These are phyloP conservation scores for Eremothecium sinecaudum DNA, from an alignment of 1,139 yeast species.

Conservation along the genomic window DNA sequence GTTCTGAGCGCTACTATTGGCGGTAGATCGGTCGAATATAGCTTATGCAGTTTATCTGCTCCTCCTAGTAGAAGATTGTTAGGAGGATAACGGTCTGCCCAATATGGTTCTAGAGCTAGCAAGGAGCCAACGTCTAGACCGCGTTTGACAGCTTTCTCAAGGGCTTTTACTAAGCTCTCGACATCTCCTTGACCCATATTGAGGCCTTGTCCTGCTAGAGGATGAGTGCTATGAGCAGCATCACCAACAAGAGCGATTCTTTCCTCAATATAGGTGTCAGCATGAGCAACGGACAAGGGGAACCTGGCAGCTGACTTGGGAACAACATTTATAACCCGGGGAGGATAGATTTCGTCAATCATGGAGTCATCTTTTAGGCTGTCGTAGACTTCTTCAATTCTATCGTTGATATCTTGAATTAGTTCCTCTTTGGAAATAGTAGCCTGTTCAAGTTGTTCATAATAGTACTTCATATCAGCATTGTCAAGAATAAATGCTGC, in stretches of 20 bases:
- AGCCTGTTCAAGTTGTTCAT: constrained; percentile 43
- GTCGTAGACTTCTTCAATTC: constrained; percentile 43
- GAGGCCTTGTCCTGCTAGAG: constrained; percentile 95
- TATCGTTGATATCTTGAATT: constrained; percentile 62
- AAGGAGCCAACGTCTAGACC: constrained; percentile 81
- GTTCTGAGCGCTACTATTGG: constrained; percentile 73
- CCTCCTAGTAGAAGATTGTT: constrained; percentile 78
- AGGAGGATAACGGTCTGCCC: constrained; percentile 67
- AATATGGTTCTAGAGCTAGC: constrained; percentile 75
- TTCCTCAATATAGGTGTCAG: constrained; percentile 76
- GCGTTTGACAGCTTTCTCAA: constrained; percentile 60
- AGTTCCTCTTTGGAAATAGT: constrained; percentile 38
- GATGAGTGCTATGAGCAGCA: constrained; percentile 97
- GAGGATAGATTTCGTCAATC: constrained; percentile 56
- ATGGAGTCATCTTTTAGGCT: constrained; percentile 34
- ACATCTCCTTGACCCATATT: constrained; percentile 98
- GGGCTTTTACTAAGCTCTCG: constrained; percentile 53
- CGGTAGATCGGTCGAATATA: constrained; percentile 63
- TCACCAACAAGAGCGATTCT: constrained; percentile 91
- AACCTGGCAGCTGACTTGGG: constrained; percentile 72
- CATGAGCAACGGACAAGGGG: constrained; percentile 83
- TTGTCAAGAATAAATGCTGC: constrained; percentile 77
- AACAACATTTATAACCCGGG: constrained; percentile 49
- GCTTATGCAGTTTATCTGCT: constrained; percentile 84
- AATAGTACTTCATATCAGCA: constrained; percentile 69